These are phyloP conservation scores for Ophiocordyceps camponoti-leonardi DNA, from an alignment of 2,329 filamentous ascomycete species.

Conservation along the genomic window DNA sequence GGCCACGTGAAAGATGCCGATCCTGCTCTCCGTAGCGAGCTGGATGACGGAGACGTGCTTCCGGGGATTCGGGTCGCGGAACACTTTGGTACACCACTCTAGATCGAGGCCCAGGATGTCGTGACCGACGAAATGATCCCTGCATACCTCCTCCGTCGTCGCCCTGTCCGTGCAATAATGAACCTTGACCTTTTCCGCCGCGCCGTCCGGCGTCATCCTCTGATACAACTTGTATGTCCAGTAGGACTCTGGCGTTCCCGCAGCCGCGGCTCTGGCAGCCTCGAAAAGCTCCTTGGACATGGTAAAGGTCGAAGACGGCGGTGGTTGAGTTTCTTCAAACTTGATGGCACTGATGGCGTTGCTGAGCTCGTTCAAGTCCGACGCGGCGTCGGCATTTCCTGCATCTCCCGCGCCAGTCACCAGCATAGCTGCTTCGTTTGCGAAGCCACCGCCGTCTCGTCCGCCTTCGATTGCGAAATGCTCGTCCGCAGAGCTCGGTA, in stretches of 20 bases:
- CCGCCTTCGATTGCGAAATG: background rate
- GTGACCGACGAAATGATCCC: slow-evolving; percentile 49
- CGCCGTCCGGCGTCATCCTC: slow-evolving; percentile 22
- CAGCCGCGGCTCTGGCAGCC: slow-evolving; percentile 27
- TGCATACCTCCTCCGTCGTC: slow-evolving; percentile 47
- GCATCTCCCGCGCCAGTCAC: background rate
- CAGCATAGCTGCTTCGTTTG: background rate
- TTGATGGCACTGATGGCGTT: background rate
- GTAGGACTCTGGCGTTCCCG: slow-evolving; percentile 32
- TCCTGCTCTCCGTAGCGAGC: slow-evolving; percentile 56
- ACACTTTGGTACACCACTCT: slow-evolving; percentile 54
- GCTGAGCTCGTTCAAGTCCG: background rate
- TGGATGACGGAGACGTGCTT: slow-evolving; percentile 70
- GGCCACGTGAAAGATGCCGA: slow-evolving; percentile 71
- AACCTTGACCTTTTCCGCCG: slow-evolving; percentile 40
- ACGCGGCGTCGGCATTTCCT: background rate
- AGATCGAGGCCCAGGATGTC: slow-evolving; percentile 73
- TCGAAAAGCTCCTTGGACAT: slow-evolving; percentile 13
- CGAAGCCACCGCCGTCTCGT: background rate
- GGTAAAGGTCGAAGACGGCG: slow-evolving; percentile 12
- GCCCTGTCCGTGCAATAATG: slow-evolving; percentile 60
- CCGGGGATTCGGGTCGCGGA: slow-evolving; percentile 31
- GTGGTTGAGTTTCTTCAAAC: background rate
- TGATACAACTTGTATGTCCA: slow-evolving; percentile 58
- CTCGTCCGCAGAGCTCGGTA: background rate